These are phyloP conservation scores for Xanthoparmelia taractica DNA, from an alignment of 495 filamentous ascomycete genomes.

Conservation along the genomic window DNA sequence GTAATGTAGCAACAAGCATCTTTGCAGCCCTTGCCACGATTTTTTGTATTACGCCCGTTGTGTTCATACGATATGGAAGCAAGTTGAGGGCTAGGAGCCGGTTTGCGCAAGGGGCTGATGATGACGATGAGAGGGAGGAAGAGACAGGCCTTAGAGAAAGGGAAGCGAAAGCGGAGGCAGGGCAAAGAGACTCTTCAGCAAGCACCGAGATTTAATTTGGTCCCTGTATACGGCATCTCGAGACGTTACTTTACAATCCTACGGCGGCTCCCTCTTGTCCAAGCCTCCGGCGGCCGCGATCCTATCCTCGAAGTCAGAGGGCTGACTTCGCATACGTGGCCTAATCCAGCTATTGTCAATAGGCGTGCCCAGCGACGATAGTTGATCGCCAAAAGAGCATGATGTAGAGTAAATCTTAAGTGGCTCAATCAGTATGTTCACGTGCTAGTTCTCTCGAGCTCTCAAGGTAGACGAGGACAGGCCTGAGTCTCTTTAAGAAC, in stretches of 20 bases:
- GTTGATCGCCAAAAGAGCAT: no score
- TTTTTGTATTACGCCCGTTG: background rate
- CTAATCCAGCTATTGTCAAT: no score
- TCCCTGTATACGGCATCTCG: background rate
- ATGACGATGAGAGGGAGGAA: conserved; percentile 1
- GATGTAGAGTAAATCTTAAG: no score
- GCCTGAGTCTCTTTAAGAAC: background rate
- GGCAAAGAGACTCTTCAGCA: background rate
- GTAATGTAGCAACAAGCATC: background rate
- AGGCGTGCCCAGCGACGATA: no score
- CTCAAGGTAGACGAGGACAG: background rate
- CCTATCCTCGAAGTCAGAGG: background rate
- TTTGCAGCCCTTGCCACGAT: background rate
- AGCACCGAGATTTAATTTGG: background rate
- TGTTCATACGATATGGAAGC: conserved; percentile 1
- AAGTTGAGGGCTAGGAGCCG: background rate
- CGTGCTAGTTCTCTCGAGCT: background rate
- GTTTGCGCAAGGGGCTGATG: background rate
- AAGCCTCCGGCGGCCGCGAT: background rate
- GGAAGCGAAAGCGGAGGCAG: background rate
- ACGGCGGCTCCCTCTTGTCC: background rate
- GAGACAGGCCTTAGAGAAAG: background rate
- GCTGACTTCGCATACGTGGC: no score
- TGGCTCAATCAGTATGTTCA: background rate
- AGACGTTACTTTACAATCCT: background rate